Base-by-base conservation (phyloP, 2,329 filamentous ascomycete species). In the Exophiala phaeomuriformis region DNA sequence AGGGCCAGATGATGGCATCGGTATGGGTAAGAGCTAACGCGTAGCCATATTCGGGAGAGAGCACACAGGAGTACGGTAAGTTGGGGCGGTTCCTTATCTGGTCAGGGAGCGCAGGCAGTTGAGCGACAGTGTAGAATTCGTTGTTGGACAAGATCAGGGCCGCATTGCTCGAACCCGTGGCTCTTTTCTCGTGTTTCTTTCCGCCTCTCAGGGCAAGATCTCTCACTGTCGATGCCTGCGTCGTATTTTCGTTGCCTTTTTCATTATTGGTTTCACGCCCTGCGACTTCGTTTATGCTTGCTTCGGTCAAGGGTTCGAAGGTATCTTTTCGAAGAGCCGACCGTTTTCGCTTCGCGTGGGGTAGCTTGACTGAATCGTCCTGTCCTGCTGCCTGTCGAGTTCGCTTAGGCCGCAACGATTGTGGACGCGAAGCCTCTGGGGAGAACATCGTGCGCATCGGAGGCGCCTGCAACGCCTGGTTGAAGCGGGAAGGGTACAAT, bases 1-100 rank as follows among this genome's bases (percentile, higher is more conserved):
- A 97, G 10, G 88, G 85, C 93, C 93, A 98, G 47, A 95, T 82
- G 57, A 94, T 80, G 63, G 90, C 93, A 66, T 90, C 84, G 5
- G 85, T 83, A 61, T 85, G 82, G 5, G 88, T 94, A 52, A 97
- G 77, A 44, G 83, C 84, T 52, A 97, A 77, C 46, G 88, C 90
- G 66, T 90, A 88, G 60, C 82, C 86, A 66, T 73, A 81, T 56
- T 75, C 79, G 39, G 78, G 80, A 68, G 81, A 75, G 55, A 89
- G 76, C 32, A 80, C 78, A 65, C 84, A 85, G 65, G 82, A 80
- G 67, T 86, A 82, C 28, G 59, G 56, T 55, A 64, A 43, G 67
- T 77, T 75, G 54, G 80, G 76, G 64, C 84, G 79, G 61, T 80
- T 73, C 60, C 84, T 82, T 58, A 95, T 80, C 64, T 83, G 81